A percentile compares a stretch with the other conserved stretches of the same genome.
Conservation (phyloP, 176 grass and related monocot species). For the Triticum monococcum region DNA sequence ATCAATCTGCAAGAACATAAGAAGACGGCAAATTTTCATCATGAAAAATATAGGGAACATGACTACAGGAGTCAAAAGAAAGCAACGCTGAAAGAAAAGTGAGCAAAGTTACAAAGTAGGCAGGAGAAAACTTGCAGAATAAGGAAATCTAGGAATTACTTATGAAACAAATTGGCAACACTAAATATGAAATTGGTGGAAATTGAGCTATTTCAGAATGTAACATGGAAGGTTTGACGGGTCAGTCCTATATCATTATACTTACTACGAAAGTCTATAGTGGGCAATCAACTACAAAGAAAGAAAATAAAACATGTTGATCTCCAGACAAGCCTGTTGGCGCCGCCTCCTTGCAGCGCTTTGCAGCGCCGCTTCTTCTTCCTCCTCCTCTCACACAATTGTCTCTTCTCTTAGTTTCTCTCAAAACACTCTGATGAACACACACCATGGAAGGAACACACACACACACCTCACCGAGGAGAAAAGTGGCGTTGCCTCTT, state of each 20-base stretch:
- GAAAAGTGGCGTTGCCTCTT: too few relatives aligned
- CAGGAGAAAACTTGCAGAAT: not conserved
- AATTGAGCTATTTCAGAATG: not conserved
- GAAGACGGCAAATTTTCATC: not conserved
- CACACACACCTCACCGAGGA: too few relatives aligned
- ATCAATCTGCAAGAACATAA: constrained; percentile 65
- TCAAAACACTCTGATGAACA: too few relatives aligned
- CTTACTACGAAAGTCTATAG: not conserved
- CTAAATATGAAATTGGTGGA: not conserved
- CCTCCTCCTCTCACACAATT: too few relatives aligned
- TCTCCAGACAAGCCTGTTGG: not conserved
- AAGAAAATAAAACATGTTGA: not conserved
- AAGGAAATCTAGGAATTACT: not conserved
- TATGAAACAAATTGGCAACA: not conserved
- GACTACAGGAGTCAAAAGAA: not conserved
- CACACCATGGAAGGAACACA: too few relatives aligned
- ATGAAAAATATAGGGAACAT: constrained; percentile 23
- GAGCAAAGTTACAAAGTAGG: not conserved
- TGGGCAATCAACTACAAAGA: not conserved
- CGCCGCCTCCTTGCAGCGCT: too few relatives aligned
- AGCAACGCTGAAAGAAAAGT: not conserved
- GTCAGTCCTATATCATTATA: not conserved
- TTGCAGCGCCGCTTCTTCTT: too few relatives aligned
- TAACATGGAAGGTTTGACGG: not conserved
- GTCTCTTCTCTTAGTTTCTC: too few relatives aligned